phyloP scores from a whole-genome alignment of 805 yeast species.

The Candida ascalaphidarum region DNA sequence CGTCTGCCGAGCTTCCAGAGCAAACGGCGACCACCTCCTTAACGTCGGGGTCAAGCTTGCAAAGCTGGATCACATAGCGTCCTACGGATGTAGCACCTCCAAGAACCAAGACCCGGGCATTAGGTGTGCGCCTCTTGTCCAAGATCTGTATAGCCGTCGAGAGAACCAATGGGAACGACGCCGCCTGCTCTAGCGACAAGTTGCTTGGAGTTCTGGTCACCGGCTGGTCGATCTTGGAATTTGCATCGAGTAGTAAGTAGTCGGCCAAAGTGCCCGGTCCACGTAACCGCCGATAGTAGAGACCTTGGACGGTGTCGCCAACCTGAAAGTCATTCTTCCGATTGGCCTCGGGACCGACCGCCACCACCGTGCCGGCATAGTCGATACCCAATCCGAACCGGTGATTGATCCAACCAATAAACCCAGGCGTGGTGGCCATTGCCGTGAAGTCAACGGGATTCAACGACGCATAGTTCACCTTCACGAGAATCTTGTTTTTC shows the following conservation, averaged over 20 bases:
- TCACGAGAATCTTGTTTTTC: slow-evolving; percentile 15
- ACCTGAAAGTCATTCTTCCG: slow-evolving; percentile 9
- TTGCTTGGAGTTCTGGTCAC: slow-evolving; percentile 37
- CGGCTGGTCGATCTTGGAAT: slow-evolving; percentile 19
- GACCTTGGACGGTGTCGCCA: slow-evolving; percentile 24
- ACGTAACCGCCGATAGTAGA: slow-evolving; percentile 5
- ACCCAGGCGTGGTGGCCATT: no score
- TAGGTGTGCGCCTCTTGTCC: slow-evolving; percentile 25
- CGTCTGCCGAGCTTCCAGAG: slow-evolving; percentile 38
- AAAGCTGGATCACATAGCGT: slow-evolving; percentile 43
- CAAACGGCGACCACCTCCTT: slow-evolving; percentile 49
- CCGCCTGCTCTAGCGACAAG: slow-evolving; percentile 47
- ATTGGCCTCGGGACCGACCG: slow-evolving; percentile 18
- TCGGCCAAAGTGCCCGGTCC: slow-evolving; percentile 38
- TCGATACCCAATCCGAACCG: no score
- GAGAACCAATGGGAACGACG: slow-evolving; percentile 55
- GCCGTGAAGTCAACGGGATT: slow-evolving; percentile 23
- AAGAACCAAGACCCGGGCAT: slow-evolving; percentile 47
- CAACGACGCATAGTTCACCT: slow-evolving; percentile 22
- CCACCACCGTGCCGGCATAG: slow-evolving; percentile 23
- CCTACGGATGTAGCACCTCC: slow-evolving; percentile 78
- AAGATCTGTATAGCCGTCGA: slow-evolving; percentile 50
- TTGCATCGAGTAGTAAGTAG: slow-evolving; percentile 34
- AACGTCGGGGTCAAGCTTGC: slow-evolving; percentile 36
- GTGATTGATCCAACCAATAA: no score